Evolutionary conservation across 1,284 basidiomycete genomes (phyloP).

Genomic region (Caloboletus inedulis): DNA sequence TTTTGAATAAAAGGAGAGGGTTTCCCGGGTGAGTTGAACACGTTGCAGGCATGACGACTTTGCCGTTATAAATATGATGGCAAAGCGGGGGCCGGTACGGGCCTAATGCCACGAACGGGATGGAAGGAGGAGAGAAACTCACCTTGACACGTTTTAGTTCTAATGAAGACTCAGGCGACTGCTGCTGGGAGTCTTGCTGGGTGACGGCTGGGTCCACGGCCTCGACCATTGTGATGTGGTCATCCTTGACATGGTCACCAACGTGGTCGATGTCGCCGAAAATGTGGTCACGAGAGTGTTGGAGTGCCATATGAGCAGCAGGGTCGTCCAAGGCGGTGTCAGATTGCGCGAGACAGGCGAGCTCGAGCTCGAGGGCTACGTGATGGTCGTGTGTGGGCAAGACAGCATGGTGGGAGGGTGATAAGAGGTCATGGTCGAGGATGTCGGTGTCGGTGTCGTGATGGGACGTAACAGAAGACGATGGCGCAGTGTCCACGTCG

Average conservation of each 20-base stretch:
- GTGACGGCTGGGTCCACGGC: slow-evolving; percentile 35
- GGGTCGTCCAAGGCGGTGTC: slow-evolving; percentile 28
- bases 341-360: slow-evolving; percentile 31
- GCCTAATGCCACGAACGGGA: slow-evolving; percentile 14
- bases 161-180: slow-evolving; percentile 35
- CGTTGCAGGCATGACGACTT: slow-evolving; percentile 26
- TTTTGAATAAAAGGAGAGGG: slow-evolving; percentile 18
- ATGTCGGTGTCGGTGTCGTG: slow-evolving; percentile 29
- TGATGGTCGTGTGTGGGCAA: slow-evolving; percentile 31
- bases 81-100: slow-evolving; percentile 15
- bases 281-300: slow-evolving; percentile 34
- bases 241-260: slow-evolving; percentile 33
- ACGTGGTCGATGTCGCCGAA: slow-evolving; percentile 38
- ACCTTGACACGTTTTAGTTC: slow-evolving; percentile 44
- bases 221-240: slow-evolving; percentile 36
- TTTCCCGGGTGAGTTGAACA: slow-evolving; percentile 15
- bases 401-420: slow-evolving; percentile 30
- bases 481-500: slow-evolving; percentile 30
- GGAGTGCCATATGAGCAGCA: slow-evolving; percentile 28
- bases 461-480: slow-evolving; percentile 31
- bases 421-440: slow-evolving; percentile 35
- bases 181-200: slow-evolving; percentile 37
- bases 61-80: slow-evolving; percentile 20
- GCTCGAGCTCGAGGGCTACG: slow-evolving; percentile 27
- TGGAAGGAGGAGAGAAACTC: slow-evolving; percentile 29